A percentile compares a stretch with the other conserved stretches of the same genome.
Evolutionary conservation across 345 rosid species (phyloP).

Genomic region (Clausena lansium): DNA sequence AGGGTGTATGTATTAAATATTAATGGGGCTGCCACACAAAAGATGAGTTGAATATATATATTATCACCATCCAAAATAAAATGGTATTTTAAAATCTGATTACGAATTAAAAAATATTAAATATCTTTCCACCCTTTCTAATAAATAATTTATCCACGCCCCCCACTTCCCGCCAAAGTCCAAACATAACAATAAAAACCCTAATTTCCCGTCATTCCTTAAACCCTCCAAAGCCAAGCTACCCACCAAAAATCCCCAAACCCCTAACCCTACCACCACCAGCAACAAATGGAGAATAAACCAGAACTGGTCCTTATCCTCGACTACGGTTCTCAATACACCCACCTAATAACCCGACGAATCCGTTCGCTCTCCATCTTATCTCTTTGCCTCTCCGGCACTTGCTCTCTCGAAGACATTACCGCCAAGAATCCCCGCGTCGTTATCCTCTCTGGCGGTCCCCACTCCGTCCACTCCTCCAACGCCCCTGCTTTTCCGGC

Average conservation of each 20-base stretch:
- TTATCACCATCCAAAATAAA: too few relatives aligned
- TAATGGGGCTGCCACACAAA: too few relatives aligned
- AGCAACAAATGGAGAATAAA: slow-evolving; percentile 45
- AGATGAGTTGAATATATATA: too few relatives aligned
- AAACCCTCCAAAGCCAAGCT: slow-evolving; percentile 2
- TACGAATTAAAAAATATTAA: too few relatives aligned
- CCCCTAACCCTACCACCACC: slow-evolving; percentile 18
- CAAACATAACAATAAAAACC: slow-evolving; percentile 17
- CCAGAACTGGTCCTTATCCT: slow-evolving; percentile 83
- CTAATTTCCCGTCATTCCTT: slow-evolving; percentile 4
- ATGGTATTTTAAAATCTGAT: not conserved
- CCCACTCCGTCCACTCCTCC: slow-evolving; percentile 80
- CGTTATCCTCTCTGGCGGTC: slow-evolving; percentile 94
- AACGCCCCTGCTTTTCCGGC: slow-evolving; percentile 72
- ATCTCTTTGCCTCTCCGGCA: slow-evolving; percentile 87
- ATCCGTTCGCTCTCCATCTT: slow-evolving; percentile 80
- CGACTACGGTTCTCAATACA: slow-evolving; percentile 90
- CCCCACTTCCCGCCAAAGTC: slow-evolving; percentile 39
- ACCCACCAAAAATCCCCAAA: not conserved
- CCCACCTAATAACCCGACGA: slow-evolving; percentile 91
- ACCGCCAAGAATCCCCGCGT: slow-evolving; percentile 59
- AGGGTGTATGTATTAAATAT: too few relatives aligned
- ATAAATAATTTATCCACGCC: not conserved
- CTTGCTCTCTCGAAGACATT: slow-evolving; percentile 64
- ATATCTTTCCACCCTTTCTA: not conserved